phyloP scores from a whole-genome alignment of 306 rosid genomes.

The Vigna mungo region DNA sequence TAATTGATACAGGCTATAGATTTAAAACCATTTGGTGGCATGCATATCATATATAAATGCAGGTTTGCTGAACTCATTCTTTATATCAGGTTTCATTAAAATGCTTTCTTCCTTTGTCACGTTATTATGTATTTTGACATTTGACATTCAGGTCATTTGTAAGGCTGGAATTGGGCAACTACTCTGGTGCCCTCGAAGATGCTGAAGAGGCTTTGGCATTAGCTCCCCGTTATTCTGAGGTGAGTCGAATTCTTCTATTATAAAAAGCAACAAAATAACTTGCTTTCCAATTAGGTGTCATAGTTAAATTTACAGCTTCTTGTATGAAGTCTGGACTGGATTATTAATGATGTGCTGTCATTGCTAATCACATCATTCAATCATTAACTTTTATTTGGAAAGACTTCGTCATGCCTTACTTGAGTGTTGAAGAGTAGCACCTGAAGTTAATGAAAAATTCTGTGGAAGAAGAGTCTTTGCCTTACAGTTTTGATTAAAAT shows the following conservation, averaged over 20 bases:
- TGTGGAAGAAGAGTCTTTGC: neutral
- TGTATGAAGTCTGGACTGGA: neutral
- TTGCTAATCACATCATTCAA: neutral
- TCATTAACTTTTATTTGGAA: neutral
- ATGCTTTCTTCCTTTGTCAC: neutral
- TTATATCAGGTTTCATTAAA: neutral
- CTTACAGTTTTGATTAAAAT: neutral
- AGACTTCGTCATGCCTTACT: neutral
- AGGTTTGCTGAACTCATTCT: constrained; percentile 55
- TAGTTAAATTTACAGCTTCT: neutral
- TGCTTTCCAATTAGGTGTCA: constrained; percentile 16
- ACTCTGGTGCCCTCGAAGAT: constrained; percentile 76
- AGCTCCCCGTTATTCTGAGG: constrained; percentile 76
- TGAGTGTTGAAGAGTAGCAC: neutral
- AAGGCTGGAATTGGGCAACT: constrained; percentile 72
- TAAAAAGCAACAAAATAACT: neutral
- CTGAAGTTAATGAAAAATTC: neutral
- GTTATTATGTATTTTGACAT: neutral
- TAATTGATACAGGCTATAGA: constrained; percentile 76
- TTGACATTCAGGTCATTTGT: constrained; percentile 63
- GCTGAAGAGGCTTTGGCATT: constrained; percentile 69
- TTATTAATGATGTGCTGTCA: neutral
- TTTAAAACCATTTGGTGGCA: constrained; percentile 76
- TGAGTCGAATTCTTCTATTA: constrained; percentile 41
- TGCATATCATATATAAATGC: constrained; percentile 66